Base-by-base conservation (phyloP, 2,329 filamentous ascomycete genomes). In the Tolypocladium tropicale region DNA sequence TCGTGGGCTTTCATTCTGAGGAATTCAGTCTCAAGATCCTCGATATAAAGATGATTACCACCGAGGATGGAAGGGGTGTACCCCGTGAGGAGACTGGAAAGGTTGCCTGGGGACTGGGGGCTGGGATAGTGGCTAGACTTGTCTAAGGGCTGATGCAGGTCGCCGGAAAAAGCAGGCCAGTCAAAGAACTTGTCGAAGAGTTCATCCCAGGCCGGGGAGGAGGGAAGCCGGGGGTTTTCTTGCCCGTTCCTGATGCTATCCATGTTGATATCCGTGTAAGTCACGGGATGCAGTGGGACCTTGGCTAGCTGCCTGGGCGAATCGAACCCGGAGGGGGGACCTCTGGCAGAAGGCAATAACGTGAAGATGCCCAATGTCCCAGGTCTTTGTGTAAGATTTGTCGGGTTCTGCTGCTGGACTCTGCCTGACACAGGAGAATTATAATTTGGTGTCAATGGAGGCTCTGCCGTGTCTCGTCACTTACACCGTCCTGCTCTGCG, bases 241-340 rank as follows among this genome's bases (percentile, higher is more conserved):
- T 66, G 67, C 59, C 66, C 67, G 65, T 68, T 62, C 66, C 68
- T 68, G 65, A 62, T 55, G 61, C 58, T 63, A 70, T 68, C 67
- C 70, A 72, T 72, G 66, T 68, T 71, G 70, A 70, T 68, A 63
- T 68, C 64, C 65, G 69, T 72, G 65, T 72, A 72, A 71, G 71
- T 72, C 71, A 72, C 68, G 68, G 65, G 65, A 68, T 66, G 66
- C 71, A 69, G 71, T 73, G 71, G 71, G 72, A 73, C 71, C 70
- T 71, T 69, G 67, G 63, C 65, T 68, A 62, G 61, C 61, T 66
- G 61, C 60, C 58, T 62, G 64, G 68, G 64, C 68, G 67, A 70
- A 70, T 67, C 68, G 68, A 68, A 67, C 62, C 68, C n/a, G n/a
- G n/a, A n/a, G n/a, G n/a, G 63, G 64, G 67, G 64, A 67, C 66